Percentiles rank a stretch among this genome's conserved stretches.
Evolutionary conservation across 768 basidiomycete genomes (phyloP).

Genomic region (Tremella mesenterica): DNA sequence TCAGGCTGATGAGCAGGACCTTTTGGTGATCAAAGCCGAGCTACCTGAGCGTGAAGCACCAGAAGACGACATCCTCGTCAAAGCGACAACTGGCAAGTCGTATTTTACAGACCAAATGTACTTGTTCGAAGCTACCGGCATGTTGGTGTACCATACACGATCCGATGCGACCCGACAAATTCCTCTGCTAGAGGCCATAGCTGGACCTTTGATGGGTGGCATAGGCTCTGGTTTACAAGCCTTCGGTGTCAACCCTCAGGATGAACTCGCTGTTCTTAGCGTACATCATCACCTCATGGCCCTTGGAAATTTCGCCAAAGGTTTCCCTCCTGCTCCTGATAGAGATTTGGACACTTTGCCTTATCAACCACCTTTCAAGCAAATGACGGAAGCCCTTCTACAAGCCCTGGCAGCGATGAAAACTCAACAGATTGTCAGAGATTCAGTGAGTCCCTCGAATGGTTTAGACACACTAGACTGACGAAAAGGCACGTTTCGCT

Average conservation of each 20-base stretch:
- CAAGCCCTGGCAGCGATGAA: conserved; percentile 84
- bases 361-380: conserved; percentile 67
- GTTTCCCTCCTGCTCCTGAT: conserved; percentile 73
- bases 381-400: conserved; percentile 76
- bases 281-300: conserved; percentile 93
- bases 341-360: conserved; percentile 50
- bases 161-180: conserved; percentile 59
- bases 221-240: conserved; percentile 49
- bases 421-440: conserved; percentile 71
- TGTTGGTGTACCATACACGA: conserved; percentile 66
- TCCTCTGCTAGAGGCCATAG: conserved; percentile 57
- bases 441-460: conserved; percentile 61
- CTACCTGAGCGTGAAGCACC: conserved; percentile 68
- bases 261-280: conserved; percentile 69
- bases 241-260: conserved; percentile 54
- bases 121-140: conserved; percentile 85
- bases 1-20: conserved; percentile 51
- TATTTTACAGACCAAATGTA: conserved; percentile 85
- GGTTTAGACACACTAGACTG: background rate
- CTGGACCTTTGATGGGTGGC: conserved; percentile 71
- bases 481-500: conserved; percentile 70
- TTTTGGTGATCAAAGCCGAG: conserved; percentile 64
- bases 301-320: conserved; percentile 86
- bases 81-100: conserved; percentile 64
- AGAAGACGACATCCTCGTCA: conserved; percentile 56